Evolutionary conservation across 2,329 filamentous ascomycete genomes (phyloP), one percentile per base, ranked within the genome.

Genomic region (Trichoderma citrinoviride): DNA sequence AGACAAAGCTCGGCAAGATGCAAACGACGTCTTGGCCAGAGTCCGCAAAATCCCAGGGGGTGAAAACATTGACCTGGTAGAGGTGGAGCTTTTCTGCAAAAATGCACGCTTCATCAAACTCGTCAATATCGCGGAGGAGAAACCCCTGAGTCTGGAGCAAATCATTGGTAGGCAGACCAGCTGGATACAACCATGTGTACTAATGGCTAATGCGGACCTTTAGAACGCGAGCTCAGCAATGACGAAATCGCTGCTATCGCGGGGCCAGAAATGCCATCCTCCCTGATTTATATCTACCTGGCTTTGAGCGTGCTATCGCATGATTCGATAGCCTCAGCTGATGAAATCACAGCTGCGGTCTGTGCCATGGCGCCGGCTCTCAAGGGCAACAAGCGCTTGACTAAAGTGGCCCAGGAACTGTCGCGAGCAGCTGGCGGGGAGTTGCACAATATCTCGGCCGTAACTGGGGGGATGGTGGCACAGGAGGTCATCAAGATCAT

Each of bases 401-500:
- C 74, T 25, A 79, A 87, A 70, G 82, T 84, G 15, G 83, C 87
- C 1, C 80, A 87, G 66, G 90, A 93, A 76, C 82, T 92, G 49
- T 86, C 89, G 40, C 87, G 96, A 66, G 90, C 92, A 41, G 88
- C 87, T 54, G 91, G 92, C 29, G 91, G 88, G 61, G 96, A 99
- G 76, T 80, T 99, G 66, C 95, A 99, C 80, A 98, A 97, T 74
- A 91, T 96, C 64, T 90, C 93, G 37, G 89, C 93, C 27, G 79
- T 97, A 64, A 90, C 89, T 1, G 96, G 95, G 33, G 96, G 95
- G 3, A 90, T 99, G 81, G 90, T 96, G 54, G 92, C 94, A n/a
- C 96, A 99, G 77, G 95, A 99, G 79, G 87, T 94, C 68, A 96
- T 99, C 79, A 99, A 99, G 76, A 86, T 94, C 65, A 85, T 90